A percentile compares a stretch with the other conserved stretches of the same genome.
Conservation (phyloP, 2,329 filamentous ascomycete genomes). For the Aphanocladium album region DNA sequence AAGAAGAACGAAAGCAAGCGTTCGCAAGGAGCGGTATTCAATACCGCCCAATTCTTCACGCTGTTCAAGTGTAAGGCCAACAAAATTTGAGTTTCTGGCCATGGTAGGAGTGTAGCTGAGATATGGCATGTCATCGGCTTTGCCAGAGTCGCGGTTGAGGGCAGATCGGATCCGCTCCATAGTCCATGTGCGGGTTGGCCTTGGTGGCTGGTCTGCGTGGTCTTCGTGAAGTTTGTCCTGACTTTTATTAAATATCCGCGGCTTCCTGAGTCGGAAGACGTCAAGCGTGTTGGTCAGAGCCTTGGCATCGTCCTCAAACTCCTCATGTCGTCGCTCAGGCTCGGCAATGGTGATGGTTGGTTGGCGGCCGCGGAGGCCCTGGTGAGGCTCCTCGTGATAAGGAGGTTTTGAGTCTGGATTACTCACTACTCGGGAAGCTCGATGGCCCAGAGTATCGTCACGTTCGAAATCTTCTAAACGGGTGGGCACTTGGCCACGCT, state of each 20-base stretch:
- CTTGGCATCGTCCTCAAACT: conserved; percentile 37
- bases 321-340: conserved; percentile 41
- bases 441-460: conserved; percentile 19
- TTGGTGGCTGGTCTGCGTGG: conserved; percentile 2
- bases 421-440: neutral
- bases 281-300: conserved; percentile 36
- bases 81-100: conserved; percentile 87
- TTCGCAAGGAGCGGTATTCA: conserved; percentile 89
- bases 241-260: conserved; percentile 33
- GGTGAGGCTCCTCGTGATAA: neutral
- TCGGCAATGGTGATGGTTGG: conserved; percentile 65
- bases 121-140: conserved; percentile 69
- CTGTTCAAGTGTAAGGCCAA: conserved; percentile 83
- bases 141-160: conserved; percentile 43
- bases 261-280: conserved; percentile 40
- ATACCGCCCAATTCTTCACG: conserved; percentile 93
- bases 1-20: conserved; percentile 71
- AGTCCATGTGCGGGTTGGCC: conserved; percentile 38
- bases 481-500: conserved; percentile 69
- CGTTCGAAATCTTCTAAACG: conserved; percentile 40
- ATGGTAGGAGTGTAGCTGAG: conserved; percentile 91
- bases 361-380: conserved; percentile 31
- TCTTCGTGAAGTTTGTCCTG: conserved; percentile 35
- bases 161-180: conserved; percentile 54
- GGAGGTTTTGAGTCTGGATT: neutral